Base-by-base conservation (phyloP, 257 asterid species). In the Misopates orontium region DNA sequence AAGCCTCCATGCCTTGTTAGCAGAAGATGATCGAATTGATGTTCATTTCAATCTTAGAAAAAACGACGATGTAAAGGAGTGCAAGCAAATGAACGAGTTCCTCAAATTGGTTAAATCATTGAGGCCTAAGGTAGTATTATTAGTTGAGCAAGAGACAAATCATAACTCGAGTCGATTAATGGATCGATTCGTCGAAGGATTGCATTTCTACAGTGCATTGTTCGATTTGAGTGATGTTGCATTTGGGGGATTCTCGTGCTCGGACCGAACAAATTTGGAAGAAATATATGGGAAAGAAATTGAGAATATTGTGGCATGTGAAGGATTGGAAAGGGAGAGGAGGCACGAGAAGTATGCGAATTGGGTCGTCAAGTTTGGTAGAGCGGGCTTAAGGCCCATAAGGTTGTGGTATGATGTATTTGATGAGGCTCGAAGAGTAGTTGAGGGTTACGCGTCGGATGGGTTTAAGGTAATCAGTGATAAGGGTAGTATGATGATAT, bases 251-350 rank as follows among this genome's bases (percentile, higher is more conserved):
- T 23, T 60, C 18, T 71, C 83, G 3, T 68, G 75, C 52, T n/a
- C 69, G 39, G 81, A 81, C 23, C 76, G 90, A 5, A 42, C 69
- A 1, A 31, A 41, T 1, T 19, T 83, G 22, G 89, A 83, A 20
- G 81, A 75, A 18, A 83, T 79, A 81, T 69, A 83, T 17, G 93
- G 89, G 9, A 71, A 62, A 31, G 93, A 85, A 61, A 83, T 85
- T 18, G 93, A 83, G 73, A 73, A 78, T 61, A 73, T 85, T 24
- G 85, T 83, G 56, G 82, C 81, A 8, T 70, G 73, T 48, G 87
- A 77, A 75, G 87, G 89, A 39, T 0, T 79, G 52, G 84, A 81
- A 69, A 81, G 93, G 55, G 83, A 62, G 52, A 80, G 73, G 74
- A 80, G 93, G 69, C 93, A 83, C 49, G 87, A 83, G 32, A 75